A percentile compares a stretch with the other conserved stretches of the same genome.
These are phyloP conservation scores for Phlyctochytrium planicorne DNA, from an alignment of 192 early-diverging fungal species.

Conservation along the genomic window DNA sequence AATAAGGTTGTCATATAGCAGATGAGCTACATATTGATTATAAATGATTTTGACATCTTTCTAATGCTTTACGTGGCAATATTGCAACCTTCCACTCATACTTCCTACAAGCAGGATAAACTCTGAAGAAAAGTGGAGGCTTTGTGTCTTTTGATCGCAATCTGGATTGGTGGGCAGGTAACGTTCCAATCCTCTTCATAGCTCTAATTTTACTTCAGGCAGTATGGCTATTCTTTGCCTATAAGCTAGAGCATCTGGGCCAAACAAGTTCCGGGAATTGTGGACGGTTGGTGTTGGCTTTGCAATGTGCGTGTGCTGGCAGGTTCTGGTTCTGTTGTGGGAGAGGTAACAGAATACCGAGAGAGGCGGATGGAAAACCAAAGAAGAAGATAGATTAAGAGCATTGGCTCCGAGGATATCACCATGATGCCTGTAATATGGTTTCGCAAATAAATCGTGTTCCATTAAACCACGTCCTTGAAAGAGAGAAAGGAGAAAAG, in stretches of 20 bases:
- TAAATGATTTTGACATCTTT: not conserved
- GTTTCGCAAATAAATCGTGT: no score
- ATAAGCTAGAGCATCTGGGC: slow-evolving; percentile 83
- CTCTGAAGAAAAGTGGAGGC: slow-evolving; percentile 24
- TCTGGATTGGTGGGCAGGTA: slow-evolving; percentile 75
- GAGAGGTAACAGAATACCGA: no score
- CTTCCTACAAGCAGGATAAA: slow-evolving; percentile 64
- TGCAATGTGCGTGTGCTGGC: slow-evolving; percentile 70
- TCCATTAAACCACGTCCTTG: no score
- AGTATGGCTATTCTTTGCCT: slow-evolving; percentile 84
- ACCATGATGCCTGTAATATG: no score
- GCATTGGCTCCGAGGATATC: no score
- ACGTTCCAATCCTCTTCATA: slow-evolving; percentile 10
- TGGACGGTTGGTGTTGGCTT: slow-evolving; percentile 75
- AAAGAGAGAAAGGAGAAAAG: no score
- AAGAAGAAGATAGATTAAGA: no score
- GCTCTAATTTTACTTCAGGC: slow-evolving; percentile 49
- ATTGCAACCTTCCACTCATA: slow-evolving; percentile 85
- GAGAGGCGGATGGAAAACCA: no score
- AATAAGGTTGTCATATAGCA: slow-evolving; percentile 98
- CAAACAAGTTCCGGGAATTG: slow-evolving; percentile 72
- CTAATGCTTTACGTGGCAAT: slow-evolving; percentile 99
- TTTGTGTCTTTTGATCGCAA: slow-evolving; percentile 53
- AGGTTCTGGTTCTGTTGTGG: no score
- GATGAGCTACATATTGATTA: slow-evolving; percentile 40